Percentiles rank a stretch among this genome's conserved stretches.
phyloP scores from a whole-genome alignment of 371 early-diverging fungal species.

The Saksenaea oblongispora region DNA sequence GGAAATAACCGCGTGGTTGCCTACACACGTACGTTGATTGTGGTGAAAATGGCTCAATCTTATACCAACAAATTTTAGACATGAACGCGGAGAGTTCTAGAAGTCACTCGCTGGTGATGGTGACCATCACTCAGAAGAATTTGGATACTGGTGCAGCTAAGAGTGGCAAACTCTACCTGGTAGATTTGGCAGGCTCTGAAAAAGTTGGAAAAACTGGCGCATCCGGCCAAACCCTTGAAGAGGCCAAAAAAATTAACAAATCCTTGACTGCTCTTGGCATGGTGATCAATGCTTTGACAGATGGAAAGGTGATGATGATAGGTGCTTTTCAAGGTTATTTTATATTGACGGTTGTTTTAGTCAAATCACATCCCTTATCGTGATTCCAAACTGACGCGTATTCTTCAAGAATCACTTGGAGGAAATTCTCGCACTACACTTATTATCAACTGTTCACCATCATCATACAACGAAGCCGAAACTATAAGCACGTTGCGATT shows the following conservation, averaged over 20 bases:
- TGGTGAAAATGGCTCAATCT: not conserved
- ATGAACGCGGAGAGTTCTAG: constrained; percentile 96
- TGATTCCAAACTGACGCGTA: constrained; percentile 91
- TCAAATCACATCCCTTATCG: constrained; percentile 82
- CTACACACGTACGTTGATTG: constrained; percentile 64
- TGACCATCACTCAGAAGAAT: constrained; percentile 88
- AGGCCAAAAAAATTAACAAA: constrained; percentile 99
- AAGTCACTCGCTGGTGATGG: constrained; percentile 92
- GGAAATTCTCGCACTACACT: constrained; percentile 84
- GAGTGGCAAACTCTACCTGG: constrained; percentile 75
- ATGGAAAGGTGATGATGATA: constrained; percentile 67
- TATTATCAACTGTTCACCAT: constrained; percentile 80
- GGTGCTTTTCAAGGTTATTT: not conserved
- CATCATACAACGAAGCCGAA: constrained; percentile 71
- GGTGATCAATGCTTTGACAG: constrained; percentile 97
- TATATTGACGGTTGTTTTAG: constrained; percentile 8
- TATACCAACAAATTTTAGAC: constrained; percentile 40
- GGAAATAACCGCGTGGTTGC: constrained; percentile 85
- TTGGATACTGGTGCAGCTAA: constrained; percentile 76
- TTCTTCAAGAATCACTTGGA: constrained; percentile 82
- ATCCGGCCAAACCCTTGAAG: constrained; percentile 96
- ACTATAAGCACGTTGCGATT: constrained; percentile 86
- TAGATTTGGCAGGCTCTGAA: constrained; percentile 97
- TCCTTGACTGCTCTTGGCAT: constrained; percentile 96
- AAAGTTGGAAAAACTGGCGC: constrained; percentile 96